phyloP scores from a whole-genome alignment of 2,329 filamentous ascomycete species.

The Ramularia endophylla region DNA sequence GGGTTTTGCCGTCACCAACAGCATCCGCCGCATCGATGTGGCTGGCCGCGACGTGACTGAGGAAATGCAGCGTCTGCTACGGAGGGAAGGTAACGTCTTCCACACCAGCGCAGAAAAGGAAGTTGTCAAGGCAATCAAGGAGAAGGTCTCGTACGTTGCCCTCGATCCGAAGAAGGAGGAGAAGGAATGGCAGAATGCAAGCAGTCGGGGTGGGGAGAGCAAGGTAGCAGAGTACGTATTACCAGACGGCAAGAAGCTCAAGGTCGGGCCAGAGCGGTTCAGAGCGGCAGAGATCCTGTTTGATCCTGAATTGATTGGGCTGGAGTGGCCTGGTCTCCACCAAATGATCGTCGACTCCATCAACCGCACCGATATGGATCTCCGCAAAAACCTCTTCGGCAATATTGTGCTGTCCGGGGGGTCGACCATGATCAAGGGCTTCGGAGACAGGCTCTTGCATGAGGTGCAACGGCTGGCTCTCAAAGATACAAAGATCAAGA shows the following conservation, averaged over 20 bases:
- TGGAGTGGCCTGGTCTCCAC: slow-evolving; percentile 94
- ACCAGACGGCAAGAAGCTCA: slow-evolving; percentile 89
- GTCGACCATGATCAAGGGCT: slow-evolving; percentile 93
- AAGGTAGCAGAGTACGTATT: slow-evolving; percentile 83
- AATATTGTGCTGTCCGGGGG: slow-evolving; percentile 97
- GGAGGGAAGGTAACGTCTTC: slow-evolving; percentile 90
- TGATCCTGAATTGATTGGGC: slow-evolving; percentile 91
- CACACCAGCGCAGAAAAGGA: slow-evolving; percentile 99
- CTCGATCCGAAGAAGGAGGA: slow-evolving; percentile 88
- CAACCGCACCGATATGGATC: slow-evolving; percentile 87
- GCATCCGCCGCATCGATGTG: slow-evolving; percentile 92
- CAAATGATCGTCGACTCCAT: slow-evolving; percentile 98
- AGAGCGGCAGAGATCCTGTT: slow-evolving; percentile 95
- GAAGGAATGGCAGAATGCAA: slow-evolving; percentile 77
- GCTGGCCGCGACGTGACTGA: slow-evolving; percentile 95
- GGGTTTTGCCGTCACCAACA: slow-evolving; percentile 93
- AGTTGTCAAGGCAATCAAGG: slow-evolving; percentile 95
- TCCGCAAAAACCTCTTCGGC: slow-evolving; percentile 87
- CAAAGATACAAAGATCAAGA: slow-evolving; percentile 99
- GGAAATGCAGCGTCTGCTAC: slow-evolving; percentile 80
- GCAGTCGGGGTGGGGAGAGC: slow-evolving; percentile 57
- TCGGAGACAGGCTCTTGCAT: slow-evolving; percentile 83
- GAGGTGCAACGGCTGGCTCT: slow-evolving; percentile 92
- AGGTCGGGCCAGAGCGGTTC: slow-evolving; percentile 92
- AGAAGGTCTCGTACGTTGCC: slow-evolving; percentile 87